A percentile compares a stretch with the other conserved stretches of the same genome.
These are phyloP conservation scores for Coelastrella sp. DNA, from an alignment of 139 green algal genomes.

Conservation along the genomic window DNA sequence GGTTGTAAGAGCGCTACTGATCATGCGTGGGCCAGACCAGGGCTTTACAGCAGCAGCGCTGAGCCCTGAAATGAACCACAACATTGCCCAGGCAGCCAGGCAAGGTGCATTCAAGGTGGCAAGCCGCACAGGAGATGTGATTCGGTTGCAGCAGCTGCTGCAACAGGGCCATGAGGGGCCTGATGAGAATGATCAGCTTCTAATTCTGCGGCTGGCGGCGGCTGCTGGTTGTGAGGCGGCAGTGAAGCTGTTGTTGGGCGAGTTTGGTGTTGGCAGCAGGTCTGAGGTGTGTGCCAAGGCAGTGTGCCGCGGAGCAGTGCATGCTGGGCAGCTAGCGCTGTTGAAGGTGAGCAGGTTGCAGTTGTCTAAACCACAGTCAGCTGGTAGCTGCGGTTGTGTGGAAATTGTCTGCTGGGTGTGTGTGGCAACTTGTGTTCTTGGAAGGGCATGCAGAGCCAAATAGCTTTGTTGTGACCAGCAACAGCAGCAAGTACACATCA, in stretches of 20 bases:
- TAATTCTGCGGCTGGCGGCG: slow-evolving; percentile 34
- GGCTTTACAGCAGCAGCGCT: background rate
- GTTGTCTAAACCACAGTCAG: too few species aligned
- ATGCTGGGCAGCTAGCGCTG: slow-evolving; percentile 27
- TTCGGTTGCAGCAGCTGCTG: slow-evolving; percentile 9
- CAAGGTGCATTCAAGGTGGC: slow-evolving; percentile 17
- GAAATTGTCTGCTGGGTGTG: too few species aligned
- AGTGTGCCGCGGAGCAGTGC: slow-evolving; percentile 19
- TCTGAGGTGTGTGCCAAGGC: background rate
- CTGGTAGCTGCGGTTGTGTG: too few species aligned
- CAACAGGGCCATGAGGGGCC: background rate
- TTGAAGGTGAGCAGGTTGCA: background rate
- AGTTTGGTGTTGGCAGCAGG: slow-evolving; percentile 14
- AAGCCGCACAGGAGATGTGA: background rate
- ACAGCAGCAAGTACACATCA: too few species aligned
- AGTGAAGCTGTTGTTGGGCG: slow-evolving; percentile 16
- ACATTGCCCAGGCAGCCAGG: background rate
- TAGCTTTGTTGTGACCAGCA: too few species aligned
- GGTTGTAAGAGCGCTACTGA: slow-evolving; percentile 5
- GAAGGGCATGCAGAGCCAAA: too few species aligned
- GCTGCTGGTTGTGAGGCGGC: slow-evolving; percentile 1
- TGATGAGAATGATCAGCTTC: slow-evolving; percentile 29
- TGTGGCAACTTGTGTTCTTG: too few species aligned
- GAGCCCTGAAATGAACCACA: background rate
- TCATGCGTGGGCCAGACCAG: slow-evolving; percentile 22